Conservation (phyloP, 1,284 basidiomycete genomes). For the Cutaneotrichosporon arboriforme region DNA sequence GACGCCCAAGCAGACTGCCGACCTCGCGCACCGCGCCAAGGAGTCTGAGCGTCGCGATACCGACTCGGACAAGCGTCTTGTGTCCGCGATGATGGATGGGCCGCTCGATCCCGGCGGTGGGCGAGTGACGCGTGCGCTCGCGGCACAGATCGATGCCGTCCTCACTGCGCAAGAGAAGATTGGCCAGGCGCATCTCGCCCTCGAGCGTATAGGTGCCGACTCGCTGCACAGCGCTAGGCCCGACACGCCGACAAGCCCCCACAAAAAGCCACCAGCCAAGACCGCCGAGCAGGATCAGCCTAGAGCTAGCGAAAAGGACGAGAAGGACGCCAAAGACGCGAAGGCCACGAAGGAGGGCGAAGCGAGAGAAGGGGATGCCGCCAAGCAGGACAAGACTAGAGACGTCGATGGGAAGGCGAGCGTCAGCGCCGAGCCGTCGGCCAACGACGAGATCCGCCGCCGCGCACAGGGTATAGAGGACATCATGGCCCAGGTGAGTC, state of each 20-base stretch:
- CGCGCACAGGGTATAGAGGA: constrained; percentile 13
- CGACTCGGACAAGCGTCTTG: not conserved
- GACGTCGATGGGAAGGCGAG: not conserved
- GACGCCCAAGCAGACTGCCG: too few relatives aligned
- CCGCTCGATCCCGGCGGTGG: constrained; percentile 14
- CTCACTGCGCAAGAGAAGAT: constrained; percentile 16
- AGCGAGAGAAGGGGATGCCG: not conserved
- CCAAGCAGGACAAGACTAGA: not conserved
- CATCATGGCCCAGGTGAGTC: constrained; percentile 13
- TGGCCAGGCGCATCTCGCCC: constrained; percentile 15
- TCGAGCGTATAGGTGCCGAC: constrained; percentile 11
- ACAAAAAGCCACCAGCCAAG: not conserved
- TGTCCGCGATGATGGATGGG: constrained; percentile 9
- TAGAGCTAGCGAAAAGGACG: not conserved
- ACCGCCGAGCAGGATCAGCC: too few relatives aligned
- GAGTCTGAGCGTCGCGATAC: not conserved
- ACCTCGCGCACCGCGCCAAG: not conserved
- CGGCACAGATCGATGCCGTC: constrained; percentile 14
- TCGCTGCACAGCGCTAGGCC: not conserved
- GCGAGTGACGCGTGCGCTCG: constrained; percentile 12
- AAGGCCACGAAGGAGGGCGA: not conserved
- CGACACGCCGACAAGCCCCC: not conserved
- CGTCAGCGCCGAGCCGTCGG: not conserved
- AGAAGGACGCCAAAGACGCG: too few relatives aligned
- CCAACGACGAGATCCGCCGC: constrained; percentile 1